A percentile compares a stretch with the other conserved stretches of the same genome.
Evolutionary conservation across 331 rosid species (phyloP).

Genomic region (Cydonia oblonga): DNA sequence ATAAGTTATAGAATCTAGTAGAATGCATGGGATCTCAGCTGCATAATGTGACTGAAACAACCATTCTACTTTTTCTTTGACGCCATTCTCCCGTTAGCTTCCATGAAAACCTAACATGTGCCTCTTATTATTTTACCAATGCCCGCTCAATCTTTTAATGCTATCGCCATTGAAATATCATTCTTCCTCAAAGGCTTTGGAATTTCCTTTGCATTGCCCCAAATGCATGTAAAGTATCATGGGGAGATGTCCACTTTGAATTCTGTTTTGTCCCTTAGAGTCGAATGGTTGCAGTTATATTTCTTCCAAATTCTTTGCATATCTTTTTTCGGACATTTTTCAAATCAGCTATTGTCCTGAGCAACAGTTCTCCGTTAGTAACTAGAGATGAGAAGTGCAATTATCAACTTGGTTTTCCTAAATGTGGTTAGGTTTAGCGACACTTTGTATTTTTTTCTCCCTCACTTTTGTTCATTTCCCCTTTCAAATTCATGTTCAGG

Average conservation of each 20-base stretch:
- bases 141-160: not conserved
- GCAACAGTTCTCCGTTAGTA: not conserved
- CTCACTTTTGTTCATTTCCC: not conserved
- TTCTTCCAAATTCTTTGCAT: not conserved
- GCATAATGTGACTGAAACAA: not conserved
- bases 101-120: not conserved
- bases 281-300: not conserved
- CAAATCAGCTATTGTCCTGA: not conserved
- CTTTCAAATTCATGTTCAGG: constrained; percentile 36
- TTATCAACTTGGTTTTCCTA: not conserved
- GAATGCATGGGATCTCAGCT: not conserved
- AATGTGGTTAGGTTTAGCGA: not conserved
- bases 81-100: not conserved
- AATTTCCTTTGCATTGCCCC: not conserved
- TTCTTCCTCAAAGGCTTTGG: not conserved
- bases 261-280: not conserved
- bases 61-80: not conserved
- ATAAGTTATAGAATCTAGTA: not conserved
- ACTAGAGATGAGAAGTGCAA: not conserved
- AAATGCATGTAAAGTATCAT: not conserved
- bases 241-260: not conserved
- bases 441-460: not conserved
- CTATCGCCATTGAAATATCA: not conserved
- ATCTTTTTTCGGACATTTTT: not conserved
- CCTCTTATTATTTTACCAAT: not conserved